phyloP scores from a whole-genome alignment of 1,139 yeast genomes.

The Eremothecium cymbalariae region DNA sequence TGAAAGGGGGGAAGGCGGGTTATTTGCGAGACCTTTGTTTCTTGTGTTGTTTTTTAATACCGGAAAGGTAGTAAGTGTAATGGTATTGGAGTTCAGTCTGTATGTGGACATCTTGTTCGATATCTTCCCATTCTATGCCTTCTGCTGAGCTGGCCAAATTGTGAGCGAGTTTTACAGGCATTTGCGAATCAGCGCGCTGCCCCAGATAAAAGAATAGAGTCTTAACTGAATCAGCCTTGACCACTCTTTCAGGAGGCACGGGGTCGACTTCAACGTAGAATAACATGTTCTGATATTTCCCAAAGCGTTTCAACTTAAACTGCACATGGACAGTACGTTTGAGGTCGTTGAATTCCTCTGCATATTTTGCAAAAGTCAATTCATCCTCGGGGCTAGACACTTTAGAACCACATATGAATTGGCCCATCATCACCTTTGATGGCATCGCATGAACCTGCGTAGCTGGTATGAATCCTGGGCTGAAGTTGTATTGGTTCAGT shows the following conservation, averaged over 20 bases:
- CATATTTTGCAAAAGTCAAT: background rate
- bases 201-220: slow-evolving; percentile 1
- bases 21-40: background rate
- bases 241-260: slow-evolving; percentile 1
- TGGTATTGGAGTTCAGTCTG: slow-evolving; percentile 4
- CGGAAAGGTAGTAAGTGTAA: slow-evolving; percentile 4
- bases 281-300: background rate
- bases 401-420: background rate
- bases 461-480: slow-evolving; percentile 3
- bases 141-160: background rate
- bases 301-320: slow-evolving; percentile 2
- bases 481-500: slow-evolving; percentile 3
- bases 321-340: slow-evolving; percentile 1
- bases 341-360: slow-evolving; percentile 5
- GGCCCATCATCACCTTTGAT: slow-evolving; percentile 1
- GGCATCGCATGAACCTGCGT: slow-evolving; percentile 2
- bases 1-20: background rate
- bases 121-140: slow-evolving; percentile 6
- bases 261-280: slow-evolving; percentile 4
- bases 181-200: slow-evolving; percentile 1
- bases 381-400: background rate
- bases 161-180: background rate
- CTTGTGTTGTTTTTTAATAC: slow-evolving; percentile 1
- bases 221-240: slow-evolving; percentile 1
- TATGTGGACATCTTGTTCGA: slow-evolving; percentile 6